Evolutionary conservation across 768 basidiomycete species (phyloP), one percentile per base, ranked within the genome.

Genomic region (Leccinum uliginosum): DNA sequence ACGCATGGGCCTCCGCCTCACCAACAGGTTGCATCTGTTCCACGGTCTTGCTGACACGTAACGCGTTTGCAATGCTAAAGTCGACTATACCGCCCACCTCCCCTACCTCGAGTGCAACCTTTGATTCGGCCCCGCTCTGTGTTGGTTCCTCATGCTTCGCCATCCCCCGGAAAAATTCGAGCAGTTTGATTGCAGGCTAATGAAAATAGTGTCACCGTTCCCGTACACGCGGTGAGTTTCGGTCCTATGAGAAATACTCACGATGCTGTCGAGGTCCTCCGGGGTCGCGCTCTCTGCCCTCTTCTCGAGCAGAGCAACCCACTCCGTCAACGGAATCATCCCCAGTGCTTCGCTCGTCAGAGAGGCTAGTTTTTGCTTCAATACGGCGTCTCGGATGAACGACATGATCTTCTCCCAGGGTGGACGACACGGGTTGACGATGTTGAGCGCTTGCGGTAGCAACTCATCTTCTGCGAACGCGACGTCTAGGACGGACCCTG

Each of bases 361-460:
- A 58, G 11, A 45, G 2, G 1, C 35, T 32, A 44, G 64, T 35
- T 59, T 60, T 24, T 49, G 55, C 27, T 67, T 50, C 29, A 62
- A 23, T 3, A 68, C 47, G 0, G 62, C 59, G 17, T 57, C 59
- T 27, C 62, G 61, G 17, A 76, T 55, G 26, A 49, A 55, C 15
- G 59, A 38, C 21, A 76, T 63, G 15, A 75, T 40, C 6, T 48
- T 51, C 15, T 56, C 52, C 69, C 75, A 78, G 2, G 64, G 26
- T 11, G 74, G 58, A 2, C 72, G 71, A 11, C 63, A 66, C 1
- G 77, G 76, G 63, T 77, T 75, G 2, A 74, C 74, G 12, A 77
- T 50, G 59, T 78, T 76, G 27, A 74, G 57, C 4, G 66, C 66
- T 23, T 57, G 53, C 2, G 72, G 70, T 19, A 43, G 0, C 40